These are phyloP conservation scores for Aspergillus hancockii DNA, from an alignment of 495 filamentous ascomycete species.

Conservation along the genomic window DNA sequence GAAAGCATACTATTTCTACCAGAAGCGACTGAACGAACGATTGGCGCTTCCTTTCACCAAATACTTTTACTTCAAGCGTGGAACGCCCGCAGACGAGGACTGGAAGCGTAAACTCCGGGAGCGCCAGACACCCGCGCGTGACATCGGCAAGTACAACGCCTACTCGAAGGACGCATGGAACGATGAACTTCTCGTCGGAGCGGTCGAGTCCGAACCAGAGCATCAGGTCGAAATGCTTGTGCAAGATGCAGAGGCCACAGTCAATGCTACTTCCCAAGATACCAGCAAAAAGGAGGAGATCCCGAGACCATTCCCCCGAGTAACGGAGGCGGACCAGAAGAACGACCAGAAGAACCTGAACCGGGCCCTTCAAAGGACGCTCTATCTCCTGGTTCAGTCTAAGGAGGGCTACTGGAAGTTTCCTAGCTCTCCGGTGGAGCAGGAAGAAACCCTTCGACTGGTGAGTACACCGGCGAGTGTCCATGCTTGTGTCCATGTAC, in stretches of 20 bases:
- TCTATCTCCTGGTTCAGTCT: constrained; percentile 79
- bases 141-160: constrained; percentile 84
- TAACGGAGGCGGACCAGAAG: constrained; percentile 79
- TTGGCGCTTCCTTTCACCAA: constrained; percentile 84
- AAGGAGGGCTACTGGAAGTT: constrained; percentile 77
- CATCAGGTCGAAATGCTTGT: constrained; percentile 66
- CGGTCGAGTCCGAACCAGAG: constrained; percentile 58
- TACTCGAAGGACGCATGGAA: constrained; percentile 83
- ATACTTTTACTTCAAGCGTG: constrained; percentile 95
- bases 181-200: constrained; percentile 83
- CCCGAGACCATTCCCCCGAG: constrained; percentile 66
- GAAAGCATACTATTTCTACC: constrained; percentile 91
- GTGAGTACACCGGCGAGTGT: constrained; percentile 51
- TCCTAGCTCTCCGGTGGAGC: constrained; percentile 64
- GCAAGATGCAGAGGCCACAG: constrained; percentile 71
- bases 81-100: constrained; percentile 79
- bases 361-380: constrained; percentile 69
- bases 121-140: constrained; percentile 72
- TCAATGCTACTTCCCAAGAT: constrained; percentile 63
- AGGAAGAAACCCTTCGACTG: constrained; percentile 74
- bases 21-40: constrained; percentile 94
- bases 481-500: not conserved
- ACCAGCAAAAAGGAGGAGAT: constrained; percentile 65
- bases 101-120: constrained; percentile 85
- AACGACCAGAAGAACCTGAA: constrained; percentile 75